Conservation (phyloP, 805 yeast genomes). For the Pichia californica region DNA sequence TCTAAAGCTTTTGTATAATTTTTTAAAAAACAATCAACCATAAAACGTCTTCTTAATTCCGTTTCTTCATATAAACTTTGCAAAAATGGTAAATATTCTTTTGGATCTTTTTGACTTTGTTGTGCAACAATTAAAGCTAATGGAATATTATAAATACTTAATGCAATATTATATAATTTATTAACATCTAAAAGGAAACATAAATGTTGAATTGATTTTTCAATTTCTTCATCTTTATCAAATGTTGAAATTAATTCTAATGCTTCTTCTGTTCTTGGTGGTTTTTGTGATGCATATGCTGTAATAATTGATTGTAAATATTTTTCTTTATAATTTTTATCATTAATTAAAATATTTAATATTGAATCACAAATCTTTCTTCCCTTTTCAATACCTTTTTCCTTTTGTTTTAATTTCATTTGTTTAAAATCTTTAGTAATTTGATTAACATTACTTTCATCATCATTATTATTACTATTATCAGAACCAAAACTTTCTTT, state of each 20-base stretch:
- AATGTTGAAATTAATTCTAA: conserved; percentile 53
- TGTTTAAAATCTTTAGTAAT: conserved; percentile 5
- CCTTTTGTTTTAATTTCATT: conserved; percentile 7
- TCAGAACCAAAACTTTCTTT: conserved; percentile 50
- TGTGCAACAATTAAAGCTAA: conserved; percentile 84
- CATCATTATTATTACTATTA: not conserved
- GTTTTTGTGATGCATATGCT: conserved; percentile 86
- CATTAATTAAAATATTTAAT: conserved; percentile 46
- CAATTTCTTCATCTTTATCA: conserved; percentile 40
- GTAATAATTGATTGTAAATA: conserved; percentile 78
- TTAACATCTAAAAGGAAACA: conserved; percentile 91
- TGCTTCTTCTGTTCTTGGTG: conserved; percentile 79
- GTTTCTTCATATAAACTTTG: conserved; percentile 68
- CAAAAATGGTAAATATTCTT: conserved; percentile 89
- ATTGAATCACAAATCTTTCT: conserved; percentile 73
- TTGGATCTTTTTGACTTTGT: conserved; percentile 96
- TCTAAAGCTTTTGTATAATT: conserved; percentile 61
- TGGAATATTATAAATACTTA: conserved; percentile 76
- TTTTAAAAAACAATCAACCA: conserved; percentile 74
- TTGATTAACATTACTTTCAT: not conserved
- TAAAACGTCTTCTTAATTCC: conserved; percentile 59
- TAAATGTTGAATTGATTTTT: conserved; percentile 68
- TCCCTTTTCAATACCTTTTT: conserved; percentile 40
- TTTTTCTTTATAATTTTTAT: conserved; percentile 41
- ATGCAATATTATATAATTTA: conserved; percentile 67